Base-by-base conservation (phyloP, 306 rosid genomes). In the Sophora flavescens region DNA sequence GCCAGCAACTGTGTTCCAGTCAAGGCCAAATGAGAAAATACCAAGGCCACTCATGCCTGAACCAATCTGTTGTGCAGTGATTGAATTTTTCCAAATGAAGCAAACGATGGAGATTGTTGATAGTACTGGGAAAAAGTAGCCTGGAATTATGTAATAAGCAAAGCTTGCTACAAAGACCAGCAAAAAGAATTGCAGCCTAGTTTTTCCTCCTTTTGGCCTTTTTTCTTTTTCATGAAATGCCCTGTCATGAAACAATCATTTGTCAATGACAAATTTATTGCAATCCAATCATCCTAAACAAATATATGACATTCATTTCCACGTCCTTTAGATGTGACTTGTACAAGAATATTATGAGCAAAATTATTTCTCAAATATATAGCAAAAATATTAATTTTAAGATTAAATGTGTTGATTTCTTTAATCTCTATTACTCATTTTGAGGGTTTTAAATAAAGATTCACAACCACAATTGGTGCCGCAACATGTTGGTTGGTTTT, bases 61-160 rank as follows among this genome's bases (percentile, higher is more conserved):
- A 57, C 98, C 97, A 17, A 92, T 81, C 79, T 92, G 97, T 8
- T 95, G 98, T n/a, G 98, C 98, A 0, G 86, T 69, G 44, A 90
- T 35, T 16, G 98, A 95, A 2, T 89, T 74, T 70, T 81, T 89
- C 98, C 97, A 92, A 30, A 95, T 82, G 67, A 80, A 84, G 61
- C 98, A 95, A 30, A 78, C 89, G 3, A 88, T 2, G 10, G 98
- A 95, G 65, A 95, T 67, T 8, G 81, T 5, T 6, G 97, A 10
- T 47, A 90, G 59, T 39, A 96, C 71, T 1, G 81, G 97, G 91
- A 95, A 95, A 5, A 95, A 80, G 61, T 89, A 95, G 58, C 87
- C 84, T 0, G 98, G 98, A 52, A 95, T 38, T 0, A 86, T 14
- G 84, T 92, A 95, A 88, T 95, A 92, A 2, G 87, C 86, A 56